Conservation (phyloP, 192 early-diverging fungal genomes). For the Backusella liffmaniae region DNA sequence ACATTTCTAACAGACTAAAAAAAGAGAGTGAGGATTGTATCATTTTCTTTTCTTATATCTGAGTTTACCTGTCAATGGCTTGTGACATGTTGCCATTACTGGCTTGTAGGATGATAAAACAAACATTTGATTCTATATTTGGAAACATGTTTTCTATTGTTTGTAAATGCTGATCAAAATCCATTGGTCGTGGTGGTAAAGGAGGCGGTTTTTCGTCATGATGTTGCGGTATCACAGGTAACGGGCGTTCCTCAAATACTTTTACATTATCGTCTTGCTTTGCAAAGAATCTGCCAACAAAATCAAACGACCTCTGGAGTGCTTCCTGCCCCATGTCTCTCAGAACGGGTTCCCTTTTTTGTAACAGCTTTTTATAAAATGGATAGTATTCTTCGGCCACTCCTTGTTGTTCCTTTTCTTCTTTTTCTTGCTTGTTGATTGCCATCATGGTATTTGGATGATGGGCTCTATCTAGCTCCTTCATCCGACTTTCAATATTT, state of each 20-base stretch:
- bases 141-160: slow-evolving; percentile 72
- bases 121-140: slow-evolving; percentile 67
- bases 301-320: slow-evolving; percentile 1
- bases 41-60: not conserved
- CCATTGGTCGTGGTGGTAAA: not conserved
- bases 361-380: slow-evolving; percentile 31
- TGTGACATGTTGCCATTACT: slow-evolving; percentile 51
- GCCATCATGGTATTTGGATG: slow-evolving; percentile 19
- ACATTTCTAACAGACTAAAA: slow-evolving; percentile 14
- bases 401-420: not conserved
- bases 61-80: slow-evolving; percentile 46
- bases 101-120: slow-evolving; percentile 69
- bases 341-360: slow-evolving; percentile 26
- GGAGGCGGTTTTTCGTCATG: not conserved
- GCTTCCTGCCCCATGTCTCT: slow-evolving; percentile 45
- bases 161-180: slow-evolving; percentile 51
- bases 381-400: slow-evolving; percentile 15
- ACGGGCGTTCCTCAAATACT: not conserved
- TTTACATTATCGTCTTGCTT: not conserved
- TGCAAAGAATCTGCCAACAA: slow-evolving; percentile 12
- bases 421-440: slow-evolving; percentile 43
- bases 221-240: not conserved
- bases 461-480: slow-evolving; percentile 62
- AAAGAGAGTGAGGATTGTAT: not conserved
- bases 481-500: slow-evolving; percentile 70